A percentile compares a stretch with the other conserved stretches of the same genome.
phyloP scores from a whole-genome alignment of 2,329 filamentous ascomycete genomes.

The Trematosphaeria pertusa region DNA sequence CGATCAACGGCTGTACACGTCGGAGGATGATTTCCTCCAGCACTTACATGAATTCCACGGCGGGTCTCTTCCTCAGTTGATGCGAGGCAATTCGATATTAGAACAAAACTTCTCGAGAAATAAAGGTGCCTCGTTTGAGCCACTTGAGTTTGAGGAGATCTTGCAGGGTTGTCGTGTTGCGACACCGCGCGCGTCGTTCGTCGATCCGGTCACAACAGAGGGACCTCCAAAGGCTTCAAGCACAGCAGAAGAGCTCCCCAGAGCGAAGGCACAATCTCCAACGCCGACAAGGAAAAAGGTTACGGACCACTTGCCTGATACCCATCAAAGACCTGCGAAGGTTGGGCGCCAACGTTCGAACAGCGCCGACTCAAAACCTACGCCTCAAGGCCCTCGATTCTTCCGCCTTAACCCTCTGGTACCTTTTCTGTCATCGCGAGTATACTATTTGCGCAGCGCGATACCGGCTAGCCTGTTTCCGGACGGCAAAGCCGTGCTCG shows the following conservation, averaged over 20 bases:
- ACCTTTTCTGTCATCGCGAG: conserved; percentile 39
- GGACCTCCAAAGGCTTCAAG: conserved; percentile 3
- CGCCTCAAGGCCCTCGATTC: conserved; percentile 35
- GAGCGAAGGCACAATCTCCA: conserved; percentile 9
- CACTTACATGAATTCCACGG: conserved; percentile 43
- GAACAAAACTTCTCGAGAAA: conserved; percentile 45
- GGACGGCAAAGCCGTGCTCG: conserved; percentile 32
- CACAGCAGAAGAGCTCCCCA: conserved; percentile 11
- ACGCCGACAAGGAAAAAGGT: conserved; percentile 20
- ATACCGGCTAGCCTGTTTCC: conserved; percentile 27
- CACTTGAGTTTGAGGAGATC: conserved; percentile 43
- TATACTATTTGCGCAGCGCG: conserved; percentile 40
- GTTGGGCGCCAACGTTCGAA: conserved; percentile 28
- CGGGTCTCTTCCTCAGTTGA: conserved; percentile 32
- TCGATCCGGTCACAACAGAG: conserved; percentile 34
- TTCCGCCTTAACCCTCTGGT: conserved; percentile 41
- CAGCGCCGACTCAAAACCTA: conserved; percentile 19
- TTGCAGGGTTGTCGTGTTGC: conserved; percentile 36
- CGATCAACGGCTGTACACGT: conserved; percentile 43
- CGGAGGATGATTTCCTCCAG: conserved; percentile 42
- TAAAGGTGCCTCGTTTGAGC: conserved; percentile 44
- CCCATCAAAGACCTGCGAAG: conserved; percentile 14
- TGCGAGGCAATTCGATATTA: conserved; percentile 36
- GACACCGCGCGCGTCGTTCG: conserved; percentile 28
- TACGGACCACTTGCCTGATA: conserved; percentile 10